Conservation (phyloP, 2,329 filamentous ascomycete genomes). For the Colletotrichum viniferum region DNA sequence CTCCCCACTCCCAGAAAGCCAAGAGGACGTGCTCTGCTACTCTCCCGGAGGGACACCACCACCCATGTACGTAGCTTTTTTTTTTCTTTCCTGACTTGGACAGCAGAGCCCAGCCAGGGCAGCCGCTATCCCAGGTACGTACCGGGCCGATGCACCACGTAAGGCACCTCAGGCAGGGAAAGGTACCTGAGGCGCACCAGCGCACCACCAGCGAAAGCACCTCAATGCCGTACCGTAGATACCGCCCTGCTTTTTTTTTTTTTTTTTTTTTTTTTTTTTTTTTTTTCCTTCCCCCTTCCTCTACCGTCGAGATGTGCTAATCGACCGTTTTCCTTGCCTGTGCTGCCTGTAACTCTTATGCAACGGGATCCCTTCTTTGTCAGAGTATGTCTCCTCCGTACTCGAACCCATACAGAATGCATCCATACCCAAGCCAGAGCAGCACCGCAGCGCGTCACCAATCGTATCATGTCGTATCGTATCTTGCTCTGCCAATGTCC, state of each 20-base stretch:
- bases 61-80: background rate
- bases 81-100: background rate
- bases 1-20: slow-evolving; percentile 1
- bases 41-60: background rate
- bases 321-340: background rate
- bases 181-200: background rate
- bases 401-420: background rate
- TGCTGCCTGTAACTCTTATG: background rate
- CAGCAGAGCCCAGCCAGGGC: background rate
- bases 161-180: background rate
- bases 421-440: background rate
- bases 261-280: background rate
- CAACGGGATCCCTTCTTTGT: background rate
- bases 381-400: background rate
- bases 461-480: background rate
- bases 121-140: background rate
- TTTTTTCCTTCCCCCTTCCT: background rate
- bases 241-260: background rate
- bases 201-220: background rate
- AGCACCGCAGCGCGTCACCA: background rate
- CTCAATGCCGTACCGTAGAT: background rate
- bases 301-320: background rate
- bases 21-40: slow-evolving; percentile 18
- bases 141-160: background rate
- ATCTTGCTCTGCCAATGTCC: background rate